These are phyloP conservation scores for Volvariella surrecta DNA, from an alignment of 1,284 basidiomycete genomes.

Conservation along the genomic window DNA sequence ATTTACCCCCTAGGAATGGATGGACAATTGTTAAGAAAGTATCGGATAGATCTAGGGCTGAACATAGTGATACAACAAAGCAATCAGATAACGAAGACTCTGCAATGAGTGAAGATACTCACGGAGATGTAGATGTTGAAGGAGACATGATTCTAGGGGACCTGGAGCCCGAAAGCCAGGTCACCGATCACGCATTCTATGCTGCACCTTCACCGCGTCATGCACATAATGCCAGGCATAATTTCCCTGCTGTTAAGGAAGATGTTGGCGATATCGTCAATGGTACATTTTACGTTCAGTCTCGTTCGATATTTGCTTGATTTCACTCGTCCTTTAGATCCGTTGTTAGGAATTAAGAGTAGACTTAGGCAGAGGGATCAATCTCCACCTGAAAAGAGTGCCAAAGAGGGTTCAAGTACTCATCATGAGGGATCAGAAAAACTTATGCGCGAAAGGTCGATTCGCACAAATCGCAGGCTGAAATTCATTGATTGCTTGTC, in stretches of 20 bases:
- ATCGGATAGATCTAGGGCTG: constrained; percentile 17
- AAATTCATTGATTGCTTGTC: constrained; percentile 69
- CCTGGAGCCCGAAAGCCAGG: constrained; percentile 47
- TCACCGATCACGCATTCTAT: constrained; percentile 22
- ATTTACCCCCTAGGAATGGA: constrained; percentile 36
- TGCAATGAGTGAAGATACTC: constrained; percentile 16
- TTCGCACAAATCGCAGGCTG: constrained; percentile 61
- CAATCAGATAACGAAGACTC: constrained; percentile 13
- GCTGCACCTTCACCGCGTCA: constrained; percentile 16
- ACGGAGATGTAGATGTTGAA: constrained; percentile 48
- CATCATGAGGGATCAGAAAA: constrained; percentile 43
- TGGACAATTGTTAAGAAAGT: constrained; percentile 69
- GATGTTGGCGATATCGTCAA: constrained; percentile 67
- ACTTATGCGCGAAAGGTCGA: constrained; percentile 64
- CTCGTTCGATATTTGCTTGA: constrained; percentile 11
- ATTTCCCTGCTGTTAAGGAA: constrained; percentile 44
- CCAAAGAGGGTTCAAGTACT: constrained; percentile 16
- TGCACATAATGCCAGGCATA: constrained; percentile 31
- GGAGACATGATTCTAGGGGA: constrained; percentile 70
- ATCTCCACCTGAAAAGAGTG: constrained; percentile 19
- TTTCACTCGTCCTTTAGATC: constrained; percentile 32
- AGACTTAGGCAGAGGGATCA: constrained; percentile 30
- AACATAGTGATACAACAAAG: constrained; percentile 22
- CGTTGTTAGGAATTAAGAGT: constrained; percentile 43
- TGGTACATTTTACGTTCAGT: constrained; percentile 43